Evolutionary conservation across 768 basidiomycete genomes (phyloP).

Genomic region (Auricularia heimuer): DNA sequence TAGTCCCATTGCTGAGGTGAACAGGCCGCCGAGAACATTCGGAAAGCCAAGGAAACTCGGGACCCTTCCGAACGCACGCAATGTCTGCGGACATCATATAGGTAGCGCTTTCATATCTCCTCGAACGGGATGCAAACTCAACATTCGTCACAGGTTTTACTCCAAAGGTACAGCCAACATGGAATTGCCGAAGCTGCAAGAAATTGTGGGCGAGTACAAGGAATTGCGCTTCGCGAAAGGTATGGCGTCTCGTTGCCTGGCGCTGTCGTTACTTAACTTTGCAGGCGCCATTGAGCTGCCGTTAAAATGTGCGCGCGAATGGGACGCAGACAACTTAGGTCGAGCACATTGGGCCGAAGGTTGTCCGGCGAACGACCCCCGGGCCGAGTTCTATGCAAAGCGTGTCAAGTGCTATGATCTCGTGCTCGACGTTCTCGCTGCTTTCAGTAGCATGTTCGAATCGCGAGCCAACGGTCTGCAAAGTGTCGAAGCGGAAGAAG

Average conservation of each 20-base stretch:
- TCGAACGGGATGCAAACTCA: conserved; percentile 2
- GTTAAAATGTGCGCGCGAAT: conserved; percentile 66
- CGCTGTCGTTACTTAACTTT: not conserved
- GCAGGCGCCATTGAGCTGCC: conserved; percentile 80
- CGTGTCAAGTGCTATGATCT: conserved; percentile 73
- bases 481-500: conserved; percentile 33
- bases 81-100: conserved; percentile 75
- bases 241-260: conserved; percentile 20
- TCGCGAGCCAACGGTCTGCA: conserved; percentile 25
- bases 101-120: conserved; percentile 34
- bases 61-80: conserved; percentile 67
- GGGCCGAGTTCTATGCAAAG: conserved; percentile 45
- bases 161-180: conserved; percentile 79
- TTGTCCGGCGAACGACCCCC: conserved; percentile 44
- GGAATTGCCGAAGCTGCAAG: conserved; percentile 73
- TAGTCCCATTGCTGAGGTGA: too few species aligned
- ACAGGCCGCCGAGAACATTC: conserved; percentile 56
- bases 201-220: conserved; percentile 85
- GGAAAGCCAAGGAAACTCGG: conserved; percentile 76
- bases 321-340: conserved; percentile 68
- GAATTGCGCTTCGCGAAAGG: conserved; percentile 77
- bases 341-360: conserved; percentile 69
- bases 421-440: conserved; percentile 68
- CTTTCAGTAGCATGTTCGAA: conserved; percentile 50
- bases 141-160: conserved; percentile 53